Conservation (phyloP, 2,329 filamentous ascomycete genomes). For the Colletotrichum lupini region DNA sequence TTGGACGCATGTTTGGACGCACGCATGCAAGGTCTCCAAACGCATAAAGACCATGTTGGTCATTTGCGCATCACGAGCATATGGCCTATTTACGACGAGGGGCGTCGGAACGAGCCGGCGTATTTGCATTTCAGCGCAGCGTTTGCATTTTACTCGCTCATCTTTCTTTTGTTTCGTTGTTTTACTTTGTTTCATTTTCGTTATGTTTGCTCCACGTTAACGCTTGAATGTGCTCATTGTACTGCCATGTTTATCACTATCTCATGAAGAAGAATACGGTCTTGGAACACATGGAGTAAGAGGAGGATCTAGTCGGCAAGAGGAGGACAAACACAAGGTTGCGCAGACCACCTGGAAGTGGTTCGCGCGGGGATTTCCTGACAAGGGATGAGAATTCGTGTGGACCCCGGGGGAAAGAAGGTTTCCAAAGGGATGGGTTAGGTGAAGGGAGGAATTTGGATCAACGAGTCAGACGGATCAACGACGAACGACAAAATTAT, state of each 20-base stretch:
- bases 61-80: neutral
- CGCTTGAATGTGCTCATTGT: neutral
- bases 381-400: neutral
- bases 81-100: neutral
- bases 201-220: neutral
- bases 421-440: neutral
- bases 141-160: neutral
- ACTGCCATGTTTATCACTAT: neutral
- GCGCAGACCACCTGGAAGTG: neutral
- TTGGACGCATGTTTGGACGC: conserved; percentile 37
- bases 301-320: neutral
- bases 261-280: conserved; percentile 2
- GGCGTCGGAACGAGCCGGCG: neutral
- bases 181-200: neutral
- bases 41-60: neutral
- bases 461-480: conserved; percentile 2
- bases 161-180: conserved; percentile 16
- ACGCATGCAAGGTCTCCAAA: neutral
- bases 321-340: neutral
- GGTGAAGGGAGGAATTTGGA: neutral
- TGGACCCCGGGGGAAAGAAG: neutral
- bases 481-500: neutral
- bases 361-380: neutral
- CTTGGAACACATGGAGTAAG: neutral
- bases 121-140: conserved; percentile 7